Base-by-base conservation (phyloP, 179 eudicot species). In the Vitellaria paradoxa region DNA sequence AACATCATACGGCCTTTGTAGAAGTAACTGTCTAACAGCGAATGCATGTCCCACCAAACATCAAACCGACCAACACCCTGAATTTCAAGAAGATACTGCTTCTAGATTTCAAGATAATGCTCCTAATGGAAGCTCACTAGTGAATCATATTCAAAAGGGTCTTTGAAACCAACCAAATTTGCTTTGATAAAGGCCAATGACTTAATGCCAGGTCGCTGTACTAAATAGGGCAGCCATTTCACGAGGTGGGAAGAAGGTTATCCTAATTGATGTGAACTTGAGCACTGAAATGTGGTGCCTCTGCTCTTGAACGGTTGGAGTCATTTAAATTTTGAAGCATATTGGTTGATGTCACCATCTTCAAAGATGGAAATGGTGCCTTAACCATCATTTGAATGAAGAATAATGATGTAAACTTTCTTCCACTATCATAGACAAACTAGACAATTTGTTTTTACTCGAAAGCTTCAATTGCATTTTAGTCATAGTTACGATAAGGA, bases 31-130 rank as follows among this genome's bases (percentile, higher is more conserved):
- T 3, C 6, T 9, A 30, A 52, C 60, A 70, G 23, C 23, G 59
- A 21, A 70, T 12, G 42, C 61, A 24, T 72, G 64, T 18, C 75
- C 75, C 64, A 72, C 75, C 64, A 55, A 21, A 56, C 64, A 30
- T n/a, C 72, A 70, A 3, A 21, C 18, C 72, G 7, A 17, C 24
- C 52, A 70, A 72, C 17, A 47, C 64, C 12, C n/a, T 53, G 9
- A 72, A 55, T 18, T 17, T 30, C 63, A 26, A 37, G 64, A 55
- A 72, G 63, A 71, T 72, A 30, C 7, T 70, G 61, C 60, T 52
- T 24, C 61, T 20, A 24, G 61, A 23, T 69, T 11, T 52, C 42
- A 12, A 10, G 30, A 49, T 64, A 59, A 17, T 64, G 67, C 67
- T 64, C 40, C 53, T 57, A 20, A 55, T 73, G 66, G 37, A 60